A percentile compares a stretch with the other conserved stretches of the same genome.
Evolutionary conservation across 192 early-diverging fungal genomes (phyloP).

Genomic region (Linnemannia exigua): DNA sequence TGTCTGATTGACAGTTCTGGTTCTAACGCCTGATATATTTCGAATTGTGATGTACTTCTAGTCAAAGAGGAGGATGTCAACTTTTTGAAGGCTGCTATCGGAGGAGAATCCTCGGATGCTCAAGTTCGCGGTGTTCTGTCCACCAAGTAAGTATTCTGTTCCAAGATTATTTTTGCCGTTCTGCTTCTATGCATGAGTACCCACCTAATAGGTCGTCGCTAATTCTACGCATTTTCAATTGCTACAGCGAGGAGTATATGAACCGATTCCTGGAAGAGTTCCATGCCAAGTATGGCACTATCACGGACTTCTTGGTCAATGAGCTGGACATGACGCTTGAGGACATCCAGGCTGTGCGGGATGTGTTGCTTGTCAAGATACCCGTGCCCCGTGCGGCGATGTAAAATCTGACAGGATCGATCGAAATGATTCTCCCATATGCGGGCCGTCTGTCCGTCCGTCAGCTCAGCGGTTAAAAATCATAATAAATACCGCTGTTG

Average conservation of each 20-base stretch:
- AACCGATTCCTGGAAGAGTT: constrained; percentile 56
- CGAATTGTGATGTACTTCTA: not conserved
- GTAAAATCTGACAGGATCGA: constrained; percentile 11
- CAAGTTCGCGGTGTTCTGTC: constrained; percentile 49
- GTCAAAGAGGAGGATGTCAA: constrained; percentile 54
- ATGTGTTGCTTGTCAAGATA: constrained; percentile 60
- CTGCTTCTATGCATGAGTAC: not conserved
- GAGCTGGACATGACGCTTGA: constrained; percentile 57
- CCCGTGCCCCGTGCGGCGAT: constrained; percentile 44
- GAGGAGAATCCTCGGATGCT: constrained; percentile 25
- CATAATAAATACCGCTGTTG: not conserved
- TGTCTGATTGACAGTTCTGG: not conserved
- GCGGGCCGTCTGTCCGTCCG: not conserved
- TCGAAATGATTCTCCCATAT: not conserved
- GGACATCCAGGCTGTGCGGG: constrained; percentile 54
- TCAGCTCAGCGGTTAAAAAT: not conserved
- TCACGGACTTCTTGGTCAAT: constrained; percentile 59
- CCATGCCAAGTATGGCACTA: constrained; percentile 62
- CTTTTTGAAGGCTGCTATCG: constrained; percentile 44
- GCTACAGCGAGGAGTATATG: constrained; percentile 46
- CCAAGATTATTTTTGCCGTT: not conserved
- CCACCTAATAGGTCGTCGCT: too few species aligned
- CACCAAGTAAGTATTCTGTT: constrained; percentile 27
- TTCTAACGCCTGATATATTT: too few species aligned
- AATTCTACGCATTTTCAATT: not conserved